Evolutionary conservation across 805 yeast genomes (phyloP).

Genomic region (Zygosaccharomyces lentus): DNA sequence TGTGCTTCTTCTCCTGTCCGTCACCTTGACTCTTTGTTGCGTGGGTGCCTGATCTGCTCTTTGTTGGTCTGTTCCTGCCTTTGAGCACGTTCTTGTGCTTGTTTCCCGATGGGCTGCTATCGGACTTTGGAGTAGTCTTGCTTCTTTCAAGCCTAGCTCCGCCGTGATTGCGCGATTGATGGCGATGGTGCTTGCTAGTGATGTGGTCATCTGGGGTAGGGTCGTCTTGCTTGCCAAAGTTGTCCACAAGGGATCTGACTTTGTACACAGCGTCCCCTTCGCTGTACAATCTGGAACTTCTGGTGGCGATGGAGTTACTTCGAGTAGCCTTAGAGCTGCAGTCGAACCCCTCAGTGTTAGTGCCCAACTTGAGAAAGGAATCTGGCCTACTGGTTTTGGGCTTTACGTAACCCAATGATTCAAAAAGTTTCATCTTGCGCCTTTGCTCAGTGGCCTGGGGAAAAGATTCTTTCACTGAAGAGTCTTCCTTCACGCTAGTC

Average conservation of each 20-base stretch:
- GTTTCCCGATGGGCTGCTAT: not conserved
- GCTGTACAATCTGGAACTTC: conserved; percentile 30
- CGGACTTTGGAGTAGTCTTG: not conserved
- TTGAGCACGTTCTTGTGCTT: not conserved
- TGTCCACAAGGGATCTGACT: conserved; percentile 31
- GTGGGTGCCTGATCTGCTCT: not conserved
- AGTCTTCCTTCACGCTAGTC: conserved; percentile 10
- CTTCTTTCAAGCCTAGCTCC: conserved; percentile 21
- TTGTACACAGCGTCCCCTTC: conserved; percentile 27
- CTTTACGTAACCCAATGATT: conserved; percentile 29
- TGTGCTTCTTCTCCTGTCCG: conserved; percentile 9
- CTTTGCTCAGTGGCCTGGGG: conserved; percentile 28
- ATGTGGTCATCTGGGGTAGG: not conserved
- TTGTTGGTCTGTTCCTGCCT: not conserved
- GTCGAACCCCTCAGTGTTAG: conserved; percentile 11
- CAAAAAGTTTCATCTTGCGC: conserved; percentile 25
- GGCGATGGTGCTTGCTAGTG: not conserved
- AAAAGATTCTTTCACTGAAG: conserved; percentile 27
- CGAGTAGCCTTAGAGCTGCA: conserved; percentile 14
- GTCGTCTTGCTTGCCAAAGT: conserved; percentile 8
- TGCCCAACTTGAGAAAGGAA: conserved; percentile 4
- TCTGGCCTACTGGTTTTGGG: conserved; percentile 25
- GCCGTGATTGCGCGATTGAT: conserved; percentile 14
- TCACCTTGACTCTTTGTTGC: not conserved
- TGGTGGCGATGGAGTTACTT: conserved; percentile 21